These are phyloP conservation scores for Drosera capensis DNA, from an alignment of 148 eudicot genomes.

Conservation along the genomic window DNA sequence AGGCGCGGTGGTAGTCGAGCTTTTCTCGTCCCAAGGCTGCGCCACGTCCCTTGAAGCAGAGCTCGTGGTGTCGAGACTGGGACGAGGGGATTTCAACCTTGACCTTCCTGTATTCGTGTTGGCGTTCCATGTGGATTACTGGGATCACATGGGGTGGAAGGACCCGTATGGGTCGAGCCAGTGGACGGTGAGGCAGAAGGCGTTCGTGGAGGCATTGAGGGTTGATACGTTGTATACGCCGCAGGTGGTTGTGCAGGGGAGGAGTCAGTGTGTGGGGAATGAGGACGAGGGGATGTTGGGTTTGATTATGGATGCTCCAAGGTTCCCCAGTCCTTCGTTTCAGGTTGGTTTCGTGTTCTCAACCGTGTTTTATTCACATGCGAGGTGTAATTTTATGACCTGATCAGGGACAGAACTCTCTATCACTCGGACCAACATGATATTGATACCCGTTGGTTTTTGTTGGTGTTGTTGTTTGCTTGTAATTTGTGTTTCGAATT, in stretches of 20 bases:
- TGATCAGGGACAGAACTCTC: background rate
- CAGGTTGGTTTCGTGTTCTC: constrained; percentile 45
- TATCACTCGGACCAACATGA: no score
- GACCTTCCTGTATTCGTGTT: constrained; percentile 38
- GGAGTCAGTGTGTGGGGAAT: constrained; percentile 50
- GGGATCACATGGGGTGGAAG: constrained; percentile 90
- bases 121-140: constrained; percentile 75
- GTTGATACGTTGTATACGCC: constrained; percentile 81
- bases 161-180: constrained; percentile 66
- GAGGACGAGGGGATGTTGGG: constrained; percentile 45
- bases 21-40: constrained; percentile 85
- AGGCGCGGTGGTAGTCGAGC: constrained; percentile 52
- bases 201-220: constrained; percentile 50
- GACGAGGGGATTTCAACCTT: constrained; percentile 64
- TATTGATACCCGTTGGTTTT: no score
- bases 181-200: constrained; percentile 87
- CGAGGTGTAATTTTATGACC: background rate
- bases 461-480: no score
- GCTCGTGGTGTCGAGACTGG: constrained; percentile 62
- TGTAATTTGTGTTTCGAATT: no score
- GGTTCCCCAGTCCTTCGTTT: constrained; percentile 44
- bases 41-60: constrained; percentile 74
- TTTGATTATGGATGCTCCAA: constrained; percentile 31
- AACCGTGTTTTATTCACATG: background rate
- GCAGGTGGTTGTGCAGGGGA: constrained; percentile 62